Evolutionary conservation across 768 basidiomycete species (phyloP).

Genomic region (Goffeauzyma gilvescens): DNA sequence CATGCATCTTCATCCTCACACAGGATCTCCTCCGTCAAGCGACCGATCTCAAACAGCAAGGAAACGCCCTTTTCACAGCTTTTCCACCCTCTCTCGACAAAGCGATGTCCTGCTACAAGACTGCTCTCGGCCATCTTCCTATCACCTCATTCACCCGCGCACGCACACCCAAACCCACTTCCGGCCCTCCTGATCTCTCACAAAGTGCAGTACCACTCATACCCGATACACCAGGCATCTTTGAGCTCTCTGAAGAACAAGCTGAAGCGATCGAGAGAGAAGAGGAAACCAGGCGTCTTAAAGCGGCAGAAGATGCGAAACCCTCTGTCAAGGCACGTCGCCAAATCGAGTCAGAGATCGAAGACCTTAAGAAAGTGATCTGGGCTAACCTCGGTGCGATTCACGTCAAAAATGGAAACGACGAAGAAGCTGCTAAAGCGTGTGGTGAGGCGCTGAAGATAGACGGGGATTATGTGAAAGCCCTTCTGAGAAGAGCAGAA

Average conservation of each 20-base stretch:
- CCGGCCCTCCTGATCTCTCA: background rate
- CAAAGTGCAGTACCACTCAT: too few relatives aligned
- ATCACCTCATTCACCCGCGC: background rate
- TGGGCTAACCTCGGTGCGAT: constrained; percentile 82
- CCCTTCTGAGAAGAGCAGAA: constrained; percentile 65
- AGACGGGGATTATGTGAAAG: constrained; percentile 70
- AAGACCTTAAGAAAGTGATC: constrained; percentile 49
- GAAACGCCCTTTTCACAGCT: constrained; percentile 52
- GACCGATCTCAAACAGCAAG: constrained; percentile 50
- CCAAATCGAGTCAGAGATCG: constrained; percentile 37
- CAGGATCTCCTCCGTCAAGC: constrained; percentile 40
- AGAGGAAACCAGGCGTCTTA: constrained; percentile 10
- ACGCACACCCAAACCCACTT: background rate
- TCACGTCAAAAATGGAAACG: constrained; percentile 53
- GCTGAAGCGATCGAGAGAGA: constrained; percentile 13
- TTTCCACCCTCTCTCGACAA: constrained; percentile 43
- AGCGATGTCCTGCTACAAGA: constrained; percentile 51
- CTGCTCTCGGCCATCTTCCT: constrained; percentile 51
- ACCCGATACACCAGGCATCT: constrained; percentile 10
- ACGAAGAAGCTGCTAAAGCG: constrained; percentile 59
- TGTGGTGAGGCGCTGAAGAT: constrained; percentile 74
- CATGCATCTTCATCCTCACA: background rate
- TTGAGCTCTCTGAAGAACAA: constrained; percentile 28
- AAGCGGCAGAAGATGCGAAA: constrained; percentile 9
- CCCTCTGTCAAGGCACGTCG: constrained; percentile 18